These are phyloP conservation scores for Candolleomyces eurysporus DNA, from an alignment of 768 basidiomycete species.

Conservation along the genomic window DNA sequence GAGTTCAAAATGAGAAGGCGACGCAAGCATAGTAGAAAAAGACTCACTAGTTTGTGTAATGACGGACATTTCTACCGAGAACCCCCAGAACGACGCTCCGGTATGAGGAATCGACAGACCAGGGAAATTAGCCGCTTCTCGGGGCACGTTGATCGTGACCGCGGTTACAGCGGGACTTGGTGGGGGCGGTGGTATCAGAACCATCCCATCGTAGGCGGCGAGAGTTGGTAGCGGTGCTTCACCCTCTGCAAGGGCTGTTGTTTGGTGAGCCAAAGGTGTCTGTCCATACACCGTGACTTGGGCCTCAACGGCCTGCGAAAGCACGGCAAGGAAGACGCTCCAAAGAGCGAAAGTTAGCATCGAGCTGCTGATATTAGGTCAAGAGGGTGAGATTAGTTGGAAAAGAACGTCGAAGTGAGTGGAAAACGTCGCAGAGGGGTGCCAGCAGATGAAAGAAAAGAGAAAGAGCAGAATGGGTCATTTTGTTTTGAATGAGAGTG, in stretches of 20 bases:
- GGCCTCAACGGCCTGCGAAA: constrained; percentile 1
- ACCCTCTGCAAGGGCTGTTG: background rate
- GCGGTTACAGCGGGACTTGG: constrained; percentile 37
- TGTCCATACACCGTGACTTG: constrained; percentile 32
- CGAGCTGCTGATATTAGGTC: background rate
- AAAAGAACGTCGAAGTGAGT: background rate
- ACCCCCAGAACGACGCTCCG: constrained; percentile 39
- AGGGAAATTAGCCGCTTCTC: constrained; percentile 26
- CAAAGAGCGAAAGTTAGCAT: background rate
- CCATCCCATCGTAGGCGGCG: constrained; percentile 52
- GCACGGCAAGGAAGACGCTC: background rate
- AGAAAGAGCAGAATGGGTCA: no score
- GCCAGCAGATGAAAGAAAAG: background rate
- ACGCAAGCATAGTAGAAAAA: background rate
- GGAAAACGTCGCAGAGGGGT: background rate
- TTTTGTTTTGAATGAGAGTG: no score
- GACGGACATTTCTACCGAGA: constrained; percentile 63
- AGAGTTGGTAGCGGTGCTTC: constrained; percentile 22
- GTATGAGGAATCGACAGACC: constrained; percentile 13
- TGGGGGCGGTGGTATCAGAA: constrained; percentile 47
- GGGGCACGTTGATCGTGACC: constrained; percentile 45
- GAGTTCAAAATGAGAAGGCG: background rate
- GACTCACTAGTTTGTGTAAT: constrained; percentile 53
- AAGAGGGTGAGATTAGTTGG: background rate
- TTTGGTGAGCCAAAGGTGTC: constrained; percentile 23